These are phyloP conservation scores for Magnolia sinica DNA, from an alignment of 164 flowering plant genomes.

Conservation along the genomic window DNA sequence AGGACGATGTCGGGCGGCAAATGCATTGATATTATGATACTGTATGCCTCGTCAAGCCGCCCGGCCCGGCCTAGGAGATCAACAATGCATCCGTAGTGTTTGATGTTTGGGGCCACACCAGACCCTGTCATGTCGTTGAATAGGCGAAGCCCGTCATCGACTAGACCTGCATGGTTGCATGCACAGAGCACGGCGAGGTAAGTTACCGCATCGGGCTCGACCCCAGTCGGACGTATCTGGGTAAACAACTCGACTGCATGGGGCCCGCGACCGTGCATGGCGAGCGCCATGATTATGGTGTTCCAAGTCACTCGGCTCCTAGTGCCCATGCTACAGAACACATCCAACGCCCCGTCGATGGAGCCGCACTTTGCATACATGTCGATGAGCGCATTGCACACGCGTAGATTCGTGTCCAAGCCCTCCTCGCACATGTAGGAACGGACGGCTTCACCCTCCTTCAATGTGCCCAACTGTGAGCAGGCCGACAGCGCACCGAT, in stretches of 20 bases:
- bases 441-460: constrained; percentile 52
- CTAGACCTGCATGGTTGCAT: constrained; percentile 84
- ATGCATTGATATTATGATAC: constrained; percentile 55
- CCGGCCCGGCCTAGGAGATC: constrained; percentile 88
- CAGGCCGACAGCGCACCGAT: constrained; percentile 83
- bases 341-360: constrained; percentile 50
- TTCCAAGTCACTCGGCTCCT: constrained; percentile 72
- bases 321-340: constrained; percentile 47
- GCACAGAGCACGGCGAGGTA: constrained; percentile 69
- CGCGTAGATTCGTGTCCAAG: constrained; percentile 51
- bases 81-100: constrained; percentile 81
- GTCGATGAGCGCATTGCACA: constrained; percentile 83
- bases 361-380: constrained; percentile 85
- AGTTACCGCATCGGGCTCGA: constrained; percentile 54
- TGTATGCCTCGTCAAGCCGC: constrained; percentile 59
- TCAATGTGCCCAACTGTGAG: constrained; percentile 64
- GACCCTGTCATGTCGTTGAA: constrained; percentile 49
- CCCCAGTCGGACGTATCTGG: constrained; percentile 36
- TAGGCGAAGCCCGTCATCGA: constrained; percentile 59
- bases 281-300: constrained; percentile 80
- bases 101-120: constrained; percentile 50
- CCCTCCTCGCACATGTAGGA: constrained; percentile 30
- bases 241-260: constrained; percentile 60
- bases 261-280: constrained; percentile 62
- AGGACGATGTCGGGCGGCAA: constrained; percentile 63